Evolutionary conservation across 352 stramenopile genomes (phyloP), one percentile per base, ranked within the genome.

Genomic region (Aphanomyces euteiches): DNA sequence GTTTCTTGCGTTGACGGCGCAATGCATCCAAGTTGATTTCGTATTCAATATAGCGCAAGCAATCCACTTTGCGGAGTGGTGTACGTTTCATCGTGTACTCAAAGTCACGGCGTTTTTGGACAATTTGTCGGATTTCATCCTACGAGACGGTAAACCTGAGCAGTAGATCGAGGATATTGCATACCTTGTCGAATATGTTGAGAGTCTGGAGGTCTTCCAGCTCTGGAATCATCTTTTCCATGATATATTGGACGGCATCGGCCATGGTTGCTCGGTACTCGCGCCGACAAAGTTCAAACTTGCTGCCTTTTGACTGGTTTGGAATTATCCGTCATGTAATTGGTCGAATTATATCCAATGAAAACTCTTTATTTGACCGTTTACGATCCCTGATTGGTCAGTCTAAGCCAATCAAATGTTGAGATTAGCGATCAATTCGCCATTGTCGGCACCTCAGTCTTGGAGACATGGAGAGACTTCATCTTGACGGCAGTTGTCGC

Each of bases 211-310:
- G 81, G 61, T 98, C 92, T 77, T 98, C 92, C 61, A 98, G 90
- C 78, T 97, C 92, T 60, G 90, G 88, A 72, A 98, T 89, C 90
- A 97, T 98, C 72, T 93, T 89, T 79, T 98, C 92, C 85, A 98
- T 94, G 70, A 90, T 76, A 66, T 96, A 85, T 77, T 98, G 91
- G 73, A 98, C 92, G 61, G 81, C 92, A 79, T 98, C 92, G 76
- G 92, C 92, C 92, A 98, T 98, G 66, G 56, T 77, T 69, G 59
- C 61, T 74, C 47, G 64, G 48, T 41, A 50, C 38, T 34, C 19
- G 59, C 19, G 41, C n/a, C 59, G 59, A 37, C 59, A 58, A 61
- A 61, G 64, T 48, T 70, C 54, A 61, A 63, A 69, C 28, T 61
- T 69, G 21, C 28, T 36, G 64, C n/a, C n/a, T 54, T 70, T 41